Evolutionary conservation across 352 stramenopile species (phyloP), one percentile per base, ranked within the genome.

Genomic region (Phytopythium boreale): DNA sequence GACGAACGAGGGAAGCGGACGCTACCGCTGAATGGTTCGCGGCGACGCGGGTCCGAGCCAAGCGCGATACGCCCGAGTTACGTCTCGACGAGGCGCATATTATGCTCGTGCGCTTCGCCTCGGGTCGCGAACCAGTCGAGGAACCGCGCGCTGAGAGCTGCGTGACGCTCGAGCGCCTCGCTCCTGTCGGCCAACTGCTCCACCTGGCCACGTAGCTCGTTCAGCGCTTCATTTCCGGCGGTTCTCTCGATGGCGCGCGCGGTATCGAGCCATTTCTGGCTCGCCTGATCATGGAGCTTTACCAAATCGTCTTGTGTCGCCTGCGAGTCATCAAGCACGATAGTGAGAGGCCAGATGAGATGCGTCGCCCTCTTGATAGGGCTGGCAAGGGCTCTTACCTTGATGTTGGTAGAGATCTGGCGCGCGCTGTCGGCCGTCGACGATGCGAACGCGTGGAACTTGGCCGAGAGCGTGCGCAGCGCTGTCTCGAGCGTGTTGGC

Each of bases 21-120:
- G 63, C 76, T 76, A 2, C 59, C 71, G 0, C 62, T 62, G 56
- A 87, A 90, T 1, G 81, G 83, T 29, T 89, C 62, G 8, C 79
- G 84, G 17, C 29, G 47, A 22, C 67, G 66, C 15, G 84, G 77
- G 3, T 74, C 67, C 1, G 82, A 86, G 17, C 57, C 59, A 7
- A 62, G 24, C 3, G 78, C 76, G 17, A 92, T 57, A 11, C 75
- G 74, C 41, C 72, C 75, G 14, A 93, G 63, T 50, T 93, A 82
- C 4, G 70, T 72, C 56, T 95, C 86, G 2, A 95, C 71, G 10
- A 90, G 58, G 8, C 81, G 69, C 2, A 92, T 29, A 52, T 92
- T 94, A 51, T 87, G 78, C 55, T 94, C 85, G 51, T 90, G 92
- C 7, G 80, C 78, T 34, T 90, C 83, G 0, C 85, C 85, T 7